phyloP scores from a whole-genome alignment of 2,329 filamentous ascomycete species.

The Shiraia bambusicola region DNA sequence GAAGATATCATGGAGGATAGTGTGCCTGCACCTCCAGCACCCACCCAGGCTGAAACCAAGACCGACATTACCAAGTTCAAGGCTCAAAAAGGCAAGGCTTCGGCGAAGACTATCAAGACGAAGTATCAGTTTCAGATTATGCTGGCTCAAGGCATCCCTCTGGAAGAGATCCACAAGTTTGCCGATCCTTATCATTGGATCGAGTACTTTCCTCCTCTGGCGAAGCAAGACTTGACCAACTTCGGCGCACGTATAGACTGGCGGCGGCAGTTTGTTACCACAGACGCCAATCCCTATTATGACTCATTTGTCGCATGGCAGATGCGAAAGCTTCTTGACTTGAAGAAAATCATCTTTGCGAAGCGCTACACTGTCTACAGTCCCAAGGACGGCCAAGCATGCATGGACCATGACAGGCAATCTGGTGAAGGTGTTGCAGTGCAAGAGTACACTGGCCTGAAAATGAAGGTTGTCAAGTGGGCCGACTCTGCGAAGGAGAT shows the following conservation, averaged over 20 bases:
- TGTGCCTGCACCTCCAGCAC: slow-evolving; percentile 55
- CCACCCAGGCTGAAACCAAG: slow-evolving; percentile 65
- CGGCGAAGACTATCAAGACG: slow-evolving; percentile 84
- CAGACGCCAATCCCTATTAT: slow-evolving; percentile 94
- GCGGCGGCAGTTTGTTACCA: slow-evolving; percentile 90
- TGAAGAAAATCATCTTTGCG: slow-evolving; percentile 91
- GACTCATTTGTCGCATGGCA: slow-evolving; percentile 96
- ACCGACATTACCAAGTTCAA: slow-evolving; percentile 89
- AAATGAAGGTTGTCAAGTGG: slow-evolving; percentile 90
- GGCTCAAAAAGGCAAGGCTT: slow-evolving; percentile 75
- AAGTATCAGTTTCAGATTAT: slow-evolving; percentile 98
- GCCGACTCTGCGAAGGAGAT: slow-evolving; percentile 70
- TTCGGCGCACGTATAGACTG: slow-evolving; percentile 90
- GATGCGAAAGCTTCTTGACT: slow-evolving; percentile 86
- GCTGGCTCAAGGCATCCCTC: slow-evolving; percentile 83
- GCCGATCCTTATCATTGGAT: slow-evolving; percentile 92
- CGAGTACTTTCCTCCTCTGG: slow-evolving; percentile 83
- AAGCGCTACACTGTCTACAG: slow-evolving; percentile 89
- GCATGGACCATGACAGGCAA: slow-evolving; percentile 82
- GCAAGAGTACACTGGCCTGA: slow-evolving; percentile 91
- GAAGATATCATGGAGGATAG: slow-evolving; percentile 49
- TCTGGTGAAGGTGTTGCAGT: slow-evolving; percentile 79
- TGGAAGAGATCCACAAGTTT: slow-evolving; percentile 89
- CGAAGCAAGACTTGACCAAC: slow-evolving; percentile 75
- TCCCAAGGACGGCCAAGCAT: slow-evolving; percentile 84